Evolutionary conservation across 352 stramenopile species (phyloP).

Genomic region (Phytophthora pisi): DNA sequence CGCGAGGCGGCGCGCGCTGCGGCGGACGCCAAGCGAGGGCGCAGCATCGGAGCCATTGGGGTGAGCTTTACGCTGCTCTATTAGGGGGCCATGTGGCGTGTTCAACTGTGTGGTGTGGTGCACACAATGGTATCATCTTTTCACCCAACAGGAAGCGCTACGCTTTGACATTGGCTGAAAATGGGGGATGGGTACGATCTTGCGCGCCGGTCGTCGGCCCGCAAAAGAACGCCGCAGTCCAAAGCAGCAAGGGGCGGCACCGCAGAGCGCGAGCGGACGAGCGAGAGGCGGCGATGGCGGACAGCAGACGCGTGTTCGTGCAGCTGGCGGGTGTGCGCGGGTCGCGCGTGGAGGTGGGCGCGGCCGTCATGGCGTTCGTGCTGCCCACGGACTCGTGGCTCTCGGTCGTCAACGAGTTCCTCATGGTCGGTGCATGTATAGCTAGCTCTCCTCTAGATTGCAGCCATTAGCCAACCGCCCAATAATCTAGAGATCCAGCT

Average conservation of each 20-base stretch:
- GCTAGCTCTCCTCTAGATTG: slow-evolving; percentile 1
- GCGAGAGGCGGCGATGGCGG: slow-evolving; percentile 39
- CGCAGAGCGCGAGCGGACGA: slow-evolving; percentile 25
- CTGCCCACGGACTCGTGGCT: slow-evolving; percentile 65
- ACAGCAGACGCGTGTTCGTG: slow-evolving; percentile 73
- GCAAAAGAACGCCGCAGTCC: slow-evolving; percentile 13
- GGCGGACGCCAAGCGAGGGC: slow-evolving; percentile 11
- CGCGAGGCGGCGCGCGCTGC: slow-evolving; percentile 17
- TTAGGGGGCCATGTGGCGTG: not conserved
- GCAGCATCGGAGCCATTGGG: slow-evolving; percentile 19
- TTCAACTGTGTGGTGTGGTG: not conserved
- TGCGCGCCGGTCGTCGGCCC: not conserved
- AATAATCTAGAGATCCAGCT: too few species aligned
- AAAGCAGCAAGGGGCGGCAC: slow-evolving; percentile 15
- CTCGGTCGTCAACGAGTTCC: slow-evolving; percentile 75
- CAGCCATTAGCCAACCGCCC: not conserved
- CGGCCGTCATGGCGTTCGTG: slow-evolving; percentile 70
- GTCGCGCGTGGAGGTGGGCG: slow-evolving; percentile 21
- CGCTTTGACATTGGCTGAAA: slow-evolving; percentile 10
- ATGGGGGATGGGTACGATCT: slow-evolving; percentile 11
- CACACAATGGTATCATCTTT: not conserved
- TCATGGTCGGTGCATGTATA: slow-evolving; percentile 58
- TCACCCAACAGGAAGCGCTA: too few species aligned
- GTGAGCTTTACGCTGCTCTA: not conserved
- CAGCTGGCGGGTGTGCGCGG: slow-evolving; percentile 51